Evolutionary conservation across 2,329 filamentous ascomycete species (phyloP), one percentile per base, ranked within the genome.

Genomic region (Cytospora mali): DNA sequence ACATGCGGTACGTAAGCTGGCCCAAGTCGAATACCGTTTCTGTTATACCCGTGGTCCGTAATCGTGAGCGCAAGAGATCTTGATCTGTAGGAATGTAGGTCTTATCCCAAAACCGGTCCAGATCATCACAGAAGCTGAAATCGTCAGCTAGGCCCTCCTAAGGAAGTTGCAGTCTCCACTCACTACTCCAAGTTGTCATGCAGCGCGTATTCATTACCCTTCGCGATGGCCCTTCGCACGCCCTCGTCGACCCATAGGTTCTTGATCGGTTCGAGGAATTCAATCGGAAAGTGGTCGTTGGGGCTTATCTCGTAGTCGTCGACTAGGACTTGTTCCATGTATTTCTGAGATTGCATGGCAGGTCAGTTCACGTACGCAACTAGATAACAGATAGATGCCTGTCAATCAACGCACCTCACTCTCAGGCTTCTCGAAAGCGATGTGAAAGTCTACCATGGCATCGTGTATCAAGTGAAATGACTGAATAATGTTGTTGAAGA

Each of bases 121-220:
- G 78, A 64, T 91, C 89, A 58, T 87, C 80, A 72, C 96, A 94
- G 78, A 96, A 97, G 79, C 93, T 96, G 69, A 21, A 57, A 64
- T 46, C 33, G 50, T 58, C 21, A 51, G 62, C 46, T 31, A 25
- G 6, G 48, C n/a, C 28, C 52, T 54, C 11, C 1, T 11, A 16
- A 11, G 23, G 16, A n/a, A 4, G 21, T 46, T n/a, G 49, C 21
- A 6, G 27, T 55, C 16, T 46, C 14, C 62, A 80, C 91, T 72
- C 80, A 97, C 93, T 97, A 99, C 78, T 88, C 87, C 68, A 98
- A 79, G 73, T 98, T 98, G 79, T 98, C 95, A 75, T 98, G 93
- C 55, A 98, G 84, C 21, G 95, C 94, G 77, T 94, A 98, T 79
- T 97, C 94, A 75, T 98, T 97, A 69, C 95, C 95, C 77, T 95